Evolutionary conservation across 306 rosid species (phyloP).

Genomic region (Fragaria ananassa): DNA sequence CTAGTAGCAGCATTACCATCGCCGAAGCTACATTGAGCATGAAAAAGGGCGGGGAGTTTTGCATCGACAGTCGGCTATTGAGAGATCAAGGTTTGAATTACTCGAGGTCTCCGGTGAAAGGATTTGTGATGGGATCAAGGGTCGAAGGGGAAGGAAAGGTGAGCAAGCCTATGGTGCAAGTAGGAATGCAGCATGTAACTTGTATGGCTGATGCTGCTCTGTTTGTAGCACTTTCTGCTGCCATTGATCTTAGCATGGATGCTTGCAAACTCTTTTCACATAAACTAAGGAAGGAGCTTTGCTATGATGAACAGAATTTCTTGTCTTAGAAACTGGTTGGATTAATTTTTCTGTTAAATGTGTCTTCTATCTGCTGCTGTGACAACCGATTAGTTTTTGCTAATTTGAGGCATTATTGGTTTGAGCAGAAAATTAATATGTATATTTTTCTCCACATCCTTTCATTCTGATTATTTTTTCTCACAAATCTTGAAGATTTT

Average conservation of each 20-base stretch:
- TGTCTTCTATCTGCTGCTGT: conserved; percentile 32
- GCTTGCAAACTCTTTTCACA: conserved; percentile 80
- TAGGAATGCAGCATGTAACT: conserved; percentile 80
- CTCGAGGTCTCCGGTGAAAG: conserved; percentile 49
- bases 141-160: conserved; percentile 85
- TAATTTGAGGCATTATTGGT: conserved; percentile 28
- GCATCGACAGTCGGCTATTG: conserved; percentile 53
- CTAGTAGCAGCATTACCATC: conserved; percentile 43
- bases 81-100: conserved; percentile 39
- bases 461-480: conserved; percentile 17
- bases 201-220: conserved; percentile 96
- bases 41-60: conserved; percentile 74
- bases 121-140: conserved; percentile 81
- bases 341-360: not conserved
- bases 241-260: conserved; percentile 97
- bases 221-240: conserved; percentile 80
- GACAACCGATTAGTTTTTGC: conserved; percentile 37
- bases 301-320: conserved; percentile 56
- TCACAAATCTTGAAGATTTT: conserved; percentile 1
- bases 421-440: conserved; percentile 34
- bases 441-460: conserved; percentile 7
- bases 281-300: conserved; percentile 84
- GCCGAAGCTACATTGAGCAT: conserved; percentile 74
- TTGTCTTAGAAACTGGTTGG: conserved; percentile 14
- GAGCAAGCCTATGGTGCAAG: conserved; percentile 78